Percentiles rank a stretch among this genome's conserved stretches.
These are phyloP conservation scores for Mimosa pudica DNA, from an alignment of 306 rosid species.

Conservation along the genomic window DNA sequence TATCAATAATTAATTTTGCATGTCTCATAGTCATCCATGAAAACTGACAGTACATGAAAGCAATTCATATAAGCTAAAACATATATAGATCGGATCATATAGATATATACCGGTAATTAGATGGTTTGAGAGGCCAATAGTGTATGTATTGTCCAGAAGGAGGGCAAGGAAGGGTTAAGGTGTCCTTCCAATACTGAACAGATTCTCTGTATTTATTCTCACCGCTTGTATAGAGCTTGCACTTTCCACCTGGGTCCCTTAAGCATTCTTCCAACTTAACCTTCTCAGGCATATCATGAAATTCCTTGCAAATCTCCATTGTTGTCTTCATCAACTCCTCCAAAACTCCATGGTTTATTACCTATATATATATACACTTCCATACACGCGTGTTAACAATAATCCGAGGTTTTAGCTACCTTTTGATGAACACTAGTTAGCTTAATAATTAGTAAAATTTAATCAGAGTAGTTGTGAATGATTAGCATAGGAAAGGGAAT, in stretches of 20 bases:
- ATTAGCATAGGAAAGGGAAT: no score
- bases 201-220: constrained; percentile 47
- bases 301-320: constrained; percentile 52
- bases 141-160: constrained; percentile 49
- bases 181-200: constrained; percentile 72
- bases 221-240: constrained; percentile 67
- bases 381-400: no score
- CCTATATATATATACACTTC: constrained; percentile 32
- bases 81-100: neutral
- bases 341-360: constrained; percentile 72
- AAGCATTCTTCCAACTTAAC: constrained; percentile 66
- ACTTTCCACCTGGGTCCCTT: constrained; percentile 53
- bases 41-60: neutral
- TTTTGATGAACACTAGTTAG: no score
- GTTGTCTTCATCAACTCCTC: constrained; percentile 46
- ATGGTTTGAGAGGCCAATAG: constrained; percentile 77
- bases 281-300: constrained; percentile 57
- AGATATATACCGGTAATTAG: constrained; percentile 39
- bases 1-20: no score
- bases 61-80: neutral
- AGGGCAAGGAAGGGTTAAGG: constrained; percentile 60
- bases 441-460: no score
- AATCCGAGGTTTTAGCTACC: no score
- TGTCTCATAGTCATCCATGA: no score
- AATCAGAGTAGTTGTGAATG: no score